Evolutionary conservation across 148 eudicot species (phyloP).

Genomic region (Silene latifolia): DNA sequence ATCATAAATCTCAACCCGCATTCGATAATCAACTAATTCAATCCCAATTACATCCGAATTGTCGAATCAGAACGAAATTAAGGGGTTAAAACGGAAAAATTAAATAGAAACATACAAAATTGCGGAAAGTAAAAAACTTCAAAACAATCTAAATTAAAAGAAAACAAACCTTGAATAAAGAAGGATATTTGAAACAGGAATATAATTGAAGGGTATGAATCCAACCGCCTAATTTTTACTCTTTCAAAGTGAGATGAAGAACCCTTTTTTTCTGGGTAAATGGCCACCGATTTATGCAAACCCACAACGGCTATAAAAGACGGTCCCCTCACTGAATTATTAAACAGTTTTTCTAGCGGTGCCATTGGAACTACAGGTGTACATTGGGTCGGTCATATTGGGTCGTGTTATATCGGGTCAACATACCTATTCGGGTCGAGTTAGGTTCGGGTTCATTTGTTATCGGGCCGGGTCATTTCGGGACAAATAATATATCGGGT

Average conservation of each 20-base stretch:
- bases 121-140: background rate
- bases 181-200: background rate
- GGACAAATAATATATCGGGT: too few relatives aligned
- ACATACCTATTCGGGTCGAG: too few relatives aligned
- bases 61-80: background rate
- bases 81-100: background rate
- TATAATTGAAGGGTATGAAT: background rate
- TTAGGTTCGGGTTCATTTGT: too few relatives aligned
- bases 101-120: background rate
- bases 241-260: too few relatives aligned
- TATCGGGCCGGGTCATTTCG: too few relatives aligned
- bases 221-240: too few relatives aligned
- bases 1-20: background rate
- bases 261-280: too few relatives aligned
- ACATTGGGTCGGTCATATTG: too few relatives aligned
- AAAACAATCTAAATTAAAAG: background rate
- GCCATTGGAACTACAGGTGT: too few relatives aligned
- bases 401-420: too few relatives aligned
- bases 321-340: too few relatives aligned
- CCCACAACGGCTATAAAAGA: background rate
- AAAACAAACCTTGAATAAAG: background rate
- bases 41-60: background rate
- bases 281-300: background rate
- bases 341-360: too few relatives aligned
- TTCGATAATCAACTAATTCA: background rate